These are phyloP conservation scores for Daldinia childiae DNA, from an alignment of 495 filamentous ascomycete genomes.

Conservation along the genomic window DNA sequence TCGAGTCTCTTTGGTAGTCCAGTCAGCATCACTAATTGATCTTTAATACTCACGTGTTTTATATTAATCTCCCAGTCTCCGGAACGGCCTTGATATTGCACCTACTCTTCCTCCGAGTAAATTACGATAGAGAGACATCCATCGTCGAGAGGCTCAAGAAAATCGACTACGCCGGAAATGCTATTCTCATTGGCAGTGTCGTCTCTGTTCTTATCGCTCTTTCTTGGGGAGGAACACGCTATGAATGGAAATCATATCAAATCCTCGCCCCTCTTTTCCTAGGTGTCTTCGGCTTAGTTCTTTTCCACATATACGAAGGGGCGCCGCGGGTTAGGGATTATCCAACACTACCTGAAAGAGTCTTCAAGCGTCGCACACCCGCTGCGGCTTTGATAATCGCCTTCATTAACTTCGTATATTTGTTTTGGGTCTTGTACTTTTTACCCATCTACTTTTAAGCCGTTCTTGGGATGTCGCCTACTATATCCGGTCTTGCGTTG, in stretches of 20 bases:
- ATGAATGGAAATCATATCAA: slow-evolving; percentile 40
- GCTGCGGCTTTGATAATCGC: slow-evolving; percentile 31
- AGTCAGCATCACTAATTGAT: neutral
- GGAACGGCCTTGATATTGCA: neutral
- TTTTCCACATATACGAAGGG: neutral
- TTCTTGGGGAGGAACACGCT: slow-evolving; percentile 42
- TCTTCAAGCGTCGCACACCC: slow-evolving; percentile 45
- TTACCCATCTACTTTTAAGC: slow-evolving; percentile 54
- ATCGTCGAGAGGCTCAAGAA: neutral
- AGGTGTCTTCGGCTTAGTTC: slow-evolving; percentile 44
- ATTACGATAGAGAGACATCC: neutral
- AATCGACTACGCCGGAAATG: neutral
- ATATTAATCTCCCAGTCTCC: neutral
- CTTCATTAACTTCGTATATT: slow-evolving; percentile 44
- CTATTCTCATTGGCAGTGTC: neutral
- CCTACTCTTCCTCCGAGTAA: neutral
- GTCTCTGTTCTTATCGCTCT: slow-evolving; percentile 48
- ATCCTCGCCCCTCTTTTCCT: slow-evolving; percentile 33
- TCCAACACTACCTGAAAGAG: neutral
- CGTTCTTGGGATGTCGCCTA: slow-evolving; percentile 50
- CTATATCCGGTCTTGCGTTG: neutral
- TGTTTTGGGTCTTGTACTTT: slow-evolving; percentile 63
- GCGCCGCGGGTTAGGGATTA: neutral
- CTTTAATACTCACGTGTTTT: neutral
- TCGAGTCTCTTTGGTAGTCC: neutral